phyloP scores from a whole-genome alignment of 2,329 filamentous ascomycete species.

The Dactylellina cionopaga region DNA sequence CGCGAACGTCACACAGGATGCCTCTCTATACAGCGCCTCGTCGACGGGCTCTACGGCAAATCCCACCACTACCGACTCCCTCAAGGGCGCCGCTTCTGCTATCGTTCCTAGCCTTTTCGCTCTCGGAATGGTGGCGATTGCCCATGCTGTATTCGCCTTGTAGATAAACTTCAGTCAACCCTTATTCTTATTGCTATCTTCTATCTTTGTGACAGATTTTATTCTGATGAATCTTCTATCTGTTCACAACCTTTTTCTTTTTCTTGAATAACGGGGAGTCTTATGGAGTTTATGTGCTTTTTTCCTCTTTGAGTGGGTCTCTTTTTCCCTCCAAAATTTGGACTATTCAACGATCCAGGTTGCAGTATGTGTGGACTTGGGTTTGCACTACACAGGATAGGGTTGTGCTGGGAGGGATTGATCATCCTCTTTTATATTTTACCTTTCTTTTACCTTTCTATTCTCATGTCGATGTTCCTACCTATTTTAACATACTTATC shows the following conservation, averaged over 20 bases:
- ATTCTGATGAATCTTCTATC: not conserved
- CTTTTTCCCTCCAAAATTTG: not conserved
- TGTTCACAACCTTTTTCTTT: not conserved
- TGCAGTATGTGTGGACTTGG: slow-evolving; percentile 4
- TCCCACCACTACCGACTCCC: slow-evolving; percentile 16
- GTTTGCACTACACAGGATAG: not conserved
- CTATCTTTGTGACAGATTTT: not conserved
- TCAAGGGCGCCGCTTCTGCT: slow-evolving; percentile 23
- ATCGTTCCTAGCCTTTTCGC: slow-evolving; percentile 40
- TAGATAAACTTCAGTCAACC: slow-evolving; percentile 36
- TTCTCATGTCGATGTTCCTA: slow-evolving; percentile 39
- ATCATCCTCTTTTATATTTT: not conserved
- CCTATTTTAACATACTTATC: slow-evolving; percentile 33
- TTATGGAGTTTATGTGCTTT: slow-evolving; percentile 43
- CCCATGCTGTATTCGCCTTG: slow-evolving; percentile 32
- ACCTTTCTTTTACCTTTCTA: slow-evolving; percentile 9
- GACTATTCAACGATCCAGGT: no score
- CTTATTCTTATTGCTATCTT: slow-evolving; percentile 2
- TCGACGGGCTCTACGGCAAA: slow-evolving; percentile 11
- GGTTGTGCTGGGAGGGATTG: slow-evolving; percentile 2
- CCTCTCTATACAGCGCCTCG: slow-evolving; percentile 40
- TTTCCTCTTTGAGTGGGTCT: not conserved
- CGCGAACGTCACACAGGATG: slow-evolving; percentile 35
- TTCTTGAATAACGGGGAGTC: slow-evolving; percentile 44
- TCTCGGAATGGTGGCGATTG: slow-evolving; percentile 39